phyloP scores from a whole-genome alignment of 2,329 filamentous ascomycete genomes.

The Madurella fahalii region DNA sequence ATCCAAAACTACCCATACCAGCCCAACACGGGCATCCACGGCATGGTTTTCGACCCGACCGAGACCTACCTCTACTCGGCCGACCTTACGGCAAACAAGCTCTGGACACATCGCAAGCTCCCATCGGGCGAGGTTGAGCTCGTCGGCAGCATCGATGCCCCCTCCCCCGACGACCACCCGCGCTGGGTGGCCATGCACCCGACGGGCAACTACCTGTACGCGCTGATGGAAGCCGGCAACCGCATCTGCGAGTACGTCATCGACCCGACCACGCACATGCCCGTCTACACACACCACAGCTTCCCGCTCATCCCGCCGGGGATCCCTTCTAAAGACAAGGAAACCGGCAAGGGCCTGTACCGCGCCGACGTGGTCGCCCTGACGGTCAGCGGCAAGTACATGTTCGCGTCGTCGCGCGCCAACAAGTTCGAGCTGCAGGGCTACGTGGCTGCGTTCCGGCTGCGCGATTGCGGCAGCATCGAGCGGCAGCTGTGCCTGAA shows the following conservation, averaged over 20 bases:
- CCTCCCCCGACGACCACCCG: slow-evolving; percentile 69
- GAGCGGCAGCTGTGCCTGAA: slow-evolving; percentile 76
- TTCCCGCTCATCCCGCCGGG: slow-evolving; percentile 79
- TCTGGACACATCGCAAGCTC: slow-evolving; percentile 78
- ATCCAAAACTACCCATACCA: slow-evolving; percentile 72
- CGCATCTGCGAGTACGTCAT: slow-evolving; percentile 76
- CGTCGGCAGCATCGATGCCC: slow-evolving; percentile 69
- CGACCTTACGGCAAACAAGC: slow-evolving; percentile 71
- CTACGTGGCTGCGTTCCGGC: slow-evolving; percentile 76
- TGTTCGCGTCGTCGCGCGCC: slow-evolving; percentile 80
- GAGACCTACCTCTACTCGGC: slow-evolving; percentile 76
- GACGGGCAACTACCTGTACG: slow-evolving; percentile 74
- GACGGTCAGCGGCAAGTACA: slow-evolving; percentile 64
- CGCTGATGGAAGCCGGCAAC: slow-evolving; percentile 87
- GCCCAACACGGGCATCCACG: slow-evolving; percentile 68
- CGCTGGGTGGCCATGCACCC: slow-evolving; percentile 85
- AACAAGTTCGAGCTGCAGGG: slow-evolving; percentile 73
- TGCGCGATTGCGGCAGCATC: slow-evolving; percentile 65
- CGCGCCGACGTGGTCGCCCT: slow-evolving; percentile 80
- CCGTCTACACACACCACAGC: slow-evolving; percentile 70
- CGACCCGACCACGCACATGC: slow-evolving; percentile 67
- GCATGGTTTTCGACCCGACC: slow-evolving; percentile 73
- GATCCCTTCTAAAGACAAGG: slow-evolving; percentile 44
- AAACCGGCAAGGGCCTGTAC: slow-evolving; percentile 56
- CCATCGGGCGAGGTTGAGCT: slow-evolving; percentile 60